These are phyloP conservation scores for Rostrohypoxylon terebratum DNA, from an alignment of 495 filamentous ascomycete species.

Conservation along the genomic window DNA sequence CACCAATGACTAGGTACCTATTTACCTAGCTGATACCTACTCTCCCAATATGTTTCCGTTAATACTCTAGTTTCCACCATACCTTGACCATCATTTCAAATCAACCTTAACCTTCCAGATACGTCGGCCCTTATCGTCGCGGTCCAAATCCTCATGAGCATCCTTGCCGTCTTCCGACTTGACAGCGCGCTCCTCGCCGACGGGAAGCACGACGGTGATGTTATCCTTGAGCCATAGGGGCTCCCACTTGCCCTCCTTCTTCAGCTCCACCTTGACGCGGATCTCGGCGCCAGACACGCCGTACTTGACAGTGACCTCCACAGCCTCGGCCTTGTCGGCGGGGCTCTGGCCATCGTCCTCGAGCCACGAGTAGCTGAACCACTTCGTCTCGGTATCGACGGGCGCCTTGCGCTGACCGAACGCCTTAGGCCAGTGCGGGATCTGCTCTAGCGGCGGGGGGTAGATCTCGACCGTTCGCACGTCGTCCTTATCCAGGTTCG, in stretches of 20 bases:
- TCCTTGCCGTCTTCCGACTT: slow-evolving; percentile 48
- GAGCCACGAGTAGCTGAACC: slow-evolving; percentile 65
- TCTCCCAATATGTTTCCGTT: neutral
- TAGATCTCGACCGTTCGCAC: slow-evolving; percentile 73
- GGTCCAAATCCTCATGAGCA: slow-evolving; percentile 34
- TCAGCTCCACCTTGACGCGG: slow-evolving; percentile 54
- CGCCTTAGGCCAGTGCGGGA: slow-evolving; percentile 36
- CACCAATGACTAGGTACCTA: neutral
- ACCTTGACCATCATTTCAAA: slow-evolving; percentile 6
- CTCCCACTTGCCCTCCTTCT: slow-evolving; percentile 55
- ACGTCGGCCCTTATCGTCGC: slow-evolving; percentile 41
- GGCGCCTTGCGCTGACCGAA: neutral
- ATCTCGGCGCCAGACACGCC: slow-evolving; percentile 55
- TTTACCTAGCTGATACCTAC: neutral
- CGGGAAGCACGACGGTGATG: slow-evolving; percentile 64
- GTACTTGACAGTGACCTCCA: slow-evolving; percentile 59
- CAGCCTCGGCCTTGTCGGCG: slow-evolving; percentile 56
- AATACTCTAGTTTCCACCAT: slow-evolving; percentile 5
- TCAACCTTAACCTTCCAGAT: slow-evolving; percentile 41
- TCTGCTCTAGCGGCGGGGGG: slow-evolving; percentile 58
- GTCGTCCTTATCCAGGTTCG: slow-evolving; percentile 68
- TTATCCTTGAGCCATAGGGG: slow-evolving; percentile 63
- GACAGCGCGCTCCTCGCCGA: slow-evolving; percentile 63
- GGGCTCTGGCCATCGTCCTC: slow-evolving; percentile 73
- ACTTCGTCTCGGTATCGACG: slow-evolving; percentile 44